A percentile compares a stretch with the other conserved stretches of the same genome.
Conservation (phyloP, 805 yeast genomes). For the Peterozyma xylosa region DNA sequence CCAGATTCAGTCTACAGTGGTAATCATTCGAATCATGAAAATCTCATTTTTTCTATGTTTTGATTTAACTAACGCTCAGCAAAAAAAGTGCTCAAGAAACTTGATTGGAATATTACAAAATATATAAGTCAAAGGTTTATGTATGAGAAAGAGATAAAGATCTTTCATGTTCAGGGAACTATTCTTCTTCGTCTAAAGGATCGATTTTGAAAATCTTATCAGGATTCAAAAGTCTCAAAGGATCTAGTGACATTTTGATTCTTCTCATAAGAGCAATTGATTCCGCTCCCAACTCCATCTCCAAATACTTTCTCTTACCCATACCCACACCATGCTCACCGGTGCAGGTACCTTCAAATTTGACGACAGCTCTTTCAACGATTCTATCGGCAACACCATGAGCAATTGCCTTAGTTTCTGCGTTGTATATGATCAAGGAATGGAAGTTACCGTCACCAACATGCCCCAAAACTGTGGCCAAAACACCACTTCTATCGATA, state of each 20-base stretch:
- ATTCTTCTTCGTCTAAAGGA: conserved; percentile 21
- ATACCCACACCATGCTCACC: conserved; percentile 77
- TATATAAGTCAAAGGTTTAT: no score
- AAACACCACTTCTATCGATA: conserved; percentile 34
- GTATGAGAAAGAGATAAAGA: no score
- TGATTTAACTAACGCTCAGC: no score
- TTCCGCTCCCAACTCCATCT: conserved; percentile 51
- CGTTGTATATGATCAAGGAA: conserved; percentile 42
- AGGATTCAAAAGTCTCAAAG: conserved; percentile 57
- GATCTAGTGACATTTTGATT: conserved; percentile 57
- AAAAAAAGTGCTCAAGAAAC: no score
- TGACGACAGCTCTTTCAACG: conserved; percentile 21
- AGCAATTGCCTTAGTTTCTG: conserved; percentile 30
- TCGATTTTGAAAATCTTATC: conserved; percentile 62
- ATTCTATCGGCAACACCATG: conserved; percentile 20
- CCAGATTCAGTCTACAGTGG: no score
- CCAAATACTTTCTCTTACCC: conserved; percentile 50
- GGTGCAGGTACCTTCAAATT: conserved; percentile 64
- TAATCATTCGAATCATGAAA: no score
- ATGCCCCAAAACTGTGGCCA: conserved; percentile 52
- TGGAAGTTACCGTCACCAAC: conserved; percentile 75
- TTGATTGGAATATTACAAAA: no score
- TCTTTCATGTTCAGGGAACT: no score
- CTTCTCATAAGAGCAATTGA: conserved; percentile 60
- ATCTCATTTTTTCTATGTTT: no score